These are phyloP conservation scores for Ocimum tenuiflorum DNA, from an alignment of 257 asterid genomes.

Conservation along the genomic window DNA sequence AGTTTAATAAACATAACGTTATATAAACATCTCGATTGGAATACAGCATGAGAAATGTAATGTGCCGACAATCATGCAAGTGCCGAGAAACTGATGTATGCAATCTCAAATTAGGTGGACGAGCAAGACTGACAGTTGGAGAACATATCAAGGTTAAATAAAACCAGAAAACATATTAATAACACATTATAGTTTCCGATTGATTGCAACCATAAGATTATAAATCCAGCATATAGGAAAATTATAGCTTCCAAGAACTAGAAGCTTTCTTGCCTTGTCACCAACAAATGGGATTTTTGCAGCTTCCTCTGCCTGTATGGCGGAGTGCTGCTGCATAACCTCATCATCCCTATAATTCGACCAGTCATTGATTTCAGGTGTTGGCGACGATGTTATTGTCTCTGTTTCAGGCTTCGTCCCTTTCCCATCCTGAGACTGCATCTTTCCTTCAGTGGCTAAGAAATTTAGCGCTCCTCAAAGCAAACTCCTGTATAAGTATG, in stretches of 20 bases:
- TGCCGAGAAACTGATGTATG: neutral
- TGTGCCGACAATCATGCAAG: neutral
- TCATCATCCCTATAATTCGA: constrained; percentile 60
- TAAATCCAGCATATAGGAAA: neutral
- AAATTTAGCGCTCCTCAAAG: neutral
- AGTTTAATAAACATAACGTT: too few species aligned
- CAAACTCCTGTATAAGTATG: neutral
- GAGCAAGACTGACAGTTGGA: neutral
- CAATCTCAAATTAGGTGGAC: neutral
- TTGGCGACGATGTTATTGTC: constrained; percentile 24
- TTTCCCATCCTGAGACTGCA: constrained; percentile 47
- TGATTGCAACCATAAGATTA: neutral
- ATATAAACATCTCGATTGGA: too few species aligned
- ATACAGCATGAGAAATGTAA: neutral
- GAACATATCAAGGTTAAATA: neutral
- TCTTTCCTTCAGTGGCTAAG: constrained; percentile 23
- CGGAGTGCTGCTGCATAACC: constrained; percentile 63
- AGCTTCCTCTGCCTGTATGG: constrained; percentile 68
- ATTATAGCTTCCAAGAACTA: constrained; percentile 3
- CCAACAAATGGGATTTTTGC: constrained; percentile 66
- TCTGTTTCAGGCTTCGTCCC: constrained; percentile 34
- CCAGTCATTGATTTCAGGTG: constrained; percentile 57
- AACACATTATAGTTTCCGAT: neutral
- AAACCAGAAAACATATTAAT: neutral
- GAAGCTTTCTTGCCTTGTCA: constrained; percentile 58